Evolutionary conservation across 2,329 filamentous ascomycete genomes (phyloP), one percentile per base, ranked within the genome.

Genomic region (Fusarium austroafricanum): DNA sequence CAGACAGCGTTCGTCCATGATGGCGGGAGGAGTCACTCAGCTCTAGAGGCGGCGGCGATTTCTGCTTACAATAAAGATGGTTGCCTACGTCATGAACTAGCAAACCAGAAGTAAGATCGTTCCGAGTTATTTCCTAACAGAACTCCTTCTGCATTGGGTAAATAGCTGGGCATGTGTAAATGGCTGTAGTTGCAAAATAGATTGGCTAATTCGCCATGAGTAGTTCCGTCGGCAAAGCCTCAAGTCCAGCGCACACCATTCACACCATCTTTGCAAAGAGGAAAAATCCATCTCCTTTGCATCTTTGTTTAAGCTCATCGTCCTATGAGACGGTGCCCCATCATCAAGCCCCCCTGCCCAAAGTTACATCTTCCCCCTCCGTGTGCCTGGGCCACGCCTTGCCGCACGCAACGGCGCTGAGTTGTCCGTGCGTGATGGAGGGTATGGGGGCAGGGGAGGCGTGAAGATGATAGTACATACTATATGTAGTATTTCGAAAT

Each of bases 291-390:
- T 70, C 58, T 70, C 46, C 47, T 60, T 60, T 62, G 51, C 60
- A 64, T 64, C 53, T 64, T 23, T 65, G 33, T 60, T 59, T 55
- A 54, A 68, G 51, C 35, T 35, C 61, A 49, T 49, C 54, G 62
- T 71, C 79, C 79, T 81, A 80, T 81, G 62, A 77, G 74, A 78
- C 65, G 65, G 67, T 81, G 80, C 80, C 80, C 79, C 79, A 81
- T 82, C 80, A 81, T 79, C 79, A 77, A 73, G 43, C 55, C 67
- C 67, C 67, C 67, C 54, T 70, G 67, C 55, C 64, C 62, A 50
- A 33, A 55, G 66, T 60, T 26, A 55, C 51, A 65, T 68, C 54
- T 54, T 49, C 51, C 66, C 68, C 68, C 60, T 62, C 65, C 55
- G 55, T 68, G 67, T 70, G 67, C 67, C 67, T 70, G 67, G 67